Evolutionary conservation across 176 grass and related monocot species (phyloP).

Genomic region (Ensete glaucum): DNA sequence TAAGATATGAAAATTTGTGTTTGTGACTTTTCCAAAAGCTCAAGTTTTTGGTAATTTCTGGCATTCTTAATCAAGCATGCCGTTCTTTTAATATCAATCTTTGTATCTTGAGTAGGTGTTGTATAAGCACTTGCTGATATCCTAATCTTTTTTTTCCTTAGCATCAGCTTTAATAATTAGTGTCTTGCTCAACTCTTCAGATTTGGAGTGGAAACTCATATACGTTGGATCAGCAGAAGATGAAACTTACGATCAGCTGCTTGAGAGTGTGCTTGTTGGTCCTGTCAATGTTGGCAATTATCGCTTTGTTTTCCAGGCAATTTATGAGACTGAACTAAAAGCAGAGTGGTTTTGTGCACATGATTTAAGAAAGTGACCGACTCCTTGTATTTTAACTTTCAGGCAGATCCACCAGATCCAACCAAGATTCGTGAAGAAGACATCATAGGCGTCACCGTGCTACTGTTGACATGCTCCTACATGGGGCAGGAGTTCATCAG

Average conservation of each 20-base stretch:
- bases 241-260: slow-evolving; percentile 87
- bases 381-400: slow-evolving; percentile 12
- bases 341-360: background rate
- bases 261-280: slow-evolving; percentile 93
- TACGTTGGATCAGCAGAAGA: slow-evolving; percentile 99
- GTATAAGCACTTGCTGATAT: background rate
- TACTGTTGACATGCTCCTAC: slow-evolving; percentile 90
- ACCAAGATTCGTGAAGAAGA: slow-evolving; percentile 90
- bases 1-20: too few species aligned
- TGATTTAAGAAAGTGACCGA: background rate
- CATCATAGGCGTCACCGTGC: slow-evolving; percentile 91
- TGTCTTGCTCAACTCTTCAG: slow-evolving; percentile 25
- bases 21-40: too few species aligned
- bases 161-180: background rate
- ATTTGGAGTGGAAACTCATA: slow-evolving; percentile 93
- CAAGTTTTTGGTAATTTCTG: too few species aligned
- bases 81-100: background rate
- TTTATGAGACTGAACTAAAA: background rate
- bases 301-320: slow-evolving; percentile 88
- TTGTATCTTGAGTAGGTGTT: background rate
- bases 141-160: background rate
- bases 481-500: slow-evolving; percentile 97
- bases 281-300: slow-evolving; percentile 96
- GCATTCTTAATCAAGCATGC: too few species aligned
- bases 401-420: slow-evolving; percentile 94